phyloP scores from a whole-genome alignment of 2,329 filamentous ascomycete genomes.

The Aspergillus tubingensis region DNA sequence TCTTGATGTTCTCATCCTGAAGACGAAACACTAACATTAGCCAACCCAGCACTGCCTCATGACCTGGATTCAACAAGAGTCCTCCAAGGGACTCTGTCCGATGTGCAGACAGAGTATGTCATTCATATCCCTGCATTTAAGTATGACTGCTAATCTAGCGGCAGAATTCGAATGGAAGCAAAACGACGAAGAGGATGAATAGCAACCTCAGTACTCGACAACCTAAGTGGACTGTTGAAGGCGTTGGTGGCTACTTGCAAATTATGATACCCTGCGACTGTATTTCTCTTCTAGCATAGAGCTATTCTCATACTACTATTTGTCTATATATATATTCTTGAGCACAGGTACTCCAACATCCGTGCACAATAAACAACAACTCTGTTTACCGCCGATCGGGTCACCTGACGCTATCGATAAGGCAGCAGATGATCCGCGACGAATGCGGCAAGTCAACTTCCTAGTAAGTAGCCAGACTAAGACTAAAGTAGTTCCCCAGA shows the following conservation, averaged over 20 bases:
- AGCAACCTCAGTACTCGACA: background rate
- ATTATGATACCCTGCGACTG: slow-evolving; percentile 23
- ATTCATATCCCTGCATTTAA: background rate
- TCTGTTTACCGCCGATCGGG: background rate
- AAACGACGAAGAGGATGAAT: slow-evolving; percentile 28
- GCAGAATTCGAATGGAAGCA: slow-evolving; percentile 58
- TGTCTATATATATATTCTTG: background rate
- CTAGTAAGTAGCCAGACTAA: too few relatives aligned
- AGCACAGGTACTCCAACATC: background rate
- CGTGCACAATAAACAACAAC: background rate
- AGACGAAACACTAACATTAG: slow-evolving; percentile 5
- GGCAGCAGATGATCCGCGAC: slow-evolving; percentile 17
- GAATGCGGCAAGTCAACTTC: background rate
- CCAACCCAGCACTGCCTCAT: slow-evolving; percentile 76
- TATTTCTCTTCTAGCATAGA: slow-evolving; percentile 13
- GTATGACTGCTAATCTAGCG: slow-evolving; percentile 15
- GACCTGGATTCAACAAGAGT: slow-evolving; percentile 89
- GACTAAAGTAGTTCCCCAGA: background rate
- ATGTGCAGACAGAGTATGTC: slow-evolving; percentile 91
- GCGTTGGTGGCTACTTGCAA: slow-evolving; percentile 13
- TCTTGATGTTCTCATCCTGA: slow-evolving; percentile 11
- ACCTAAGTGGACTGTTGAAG: background rate
- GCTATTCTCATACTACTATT: background rate
- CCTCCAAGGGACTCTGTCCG: slow-evolving; percentile 88
- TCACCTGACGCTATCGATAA: slow-evolving; percentile 33